Evolutionary conservation across 768 basidiomycete species (phyloP), one percentile per base, ranked within the genome.

Genomic region (Pholiota conissans): DNA sequence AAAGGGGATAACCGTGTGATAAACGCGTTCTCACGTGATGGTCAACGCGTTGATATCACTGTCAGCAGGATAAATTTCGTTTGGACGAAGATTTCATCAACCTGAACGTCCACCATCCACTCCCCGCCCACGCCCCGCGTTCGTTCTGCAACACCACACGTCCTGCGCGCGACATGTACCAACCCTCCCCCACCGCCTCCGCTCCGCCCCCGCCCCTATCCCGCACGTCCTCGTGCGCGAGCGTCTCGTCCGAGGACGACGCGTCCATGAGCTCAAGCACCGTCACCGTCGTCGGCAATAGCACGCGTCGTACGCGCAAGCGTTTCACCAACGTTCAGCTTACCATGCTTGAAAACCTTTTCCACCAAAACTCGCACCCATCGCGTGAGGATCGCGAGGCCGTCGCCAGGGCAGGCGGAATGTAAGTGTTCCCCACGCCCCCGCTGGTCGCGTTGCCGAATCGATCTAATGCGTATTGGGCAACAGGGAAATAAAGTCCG

Each of bases 311-410:
- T 52, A 89, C 88, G 2, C 83, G 89, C 35, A 89, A 87, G 69
- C 79, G 89, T 1, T 90, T 90, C 70, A 84, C 80, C 47, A 84
- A 80, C 60, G 74, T 73, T 14, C 89, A 90, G 72, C 82, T 90
- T 65, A 82, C 82, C 61, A 79, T 88, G 76, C 82, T 90, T 56
- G 89, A 90, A 70, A 80, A 86, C 60, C 80, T 90, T 42, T 90
- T 85, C 67, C 87, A 87, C 71, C 78, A 81, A 59, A 83, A 81
- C 56, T 87, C 87, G 0, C 89, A 90, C 66, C 89, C 89, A 4
- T 86, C 86, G n/a, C 81, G 89, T 32, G 85, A 85, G 59, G 84
- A 90, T 60, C 83, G 89, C 61, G 89, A 90, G 61, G 69, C 75
- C 0, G 77, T 89, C 40, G 87, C 87, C 8, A 76, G 69, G 40